These are phyloP conservation scores for Aspergillus neotritici DNA, from an alignment of 2,329 filamentous ascomycete genomes.

Conservation along the genomic window DNA sequence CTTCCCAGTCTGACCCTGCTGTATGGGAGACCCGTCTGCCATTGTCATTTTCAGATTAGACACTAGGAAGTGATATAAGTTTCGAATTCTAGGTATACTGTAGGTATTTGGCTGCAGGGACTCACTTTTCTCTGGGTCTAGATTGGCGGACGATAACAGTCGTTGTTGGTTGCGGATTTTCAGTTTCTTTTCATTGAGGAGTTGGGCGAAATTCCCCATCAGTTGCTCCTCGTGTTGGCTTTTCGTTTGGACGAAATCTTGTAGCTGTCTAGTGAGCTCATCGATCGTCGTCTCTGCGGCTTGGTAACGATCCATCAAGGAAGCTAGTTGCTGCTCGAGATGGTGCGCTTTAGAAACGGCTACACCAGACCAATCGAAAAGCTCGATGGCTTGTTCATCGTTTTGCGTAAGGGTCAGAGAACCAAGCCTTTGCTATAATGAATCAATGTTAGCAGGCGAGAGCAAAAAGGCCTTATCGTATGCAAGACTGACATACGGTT, in stretches of 20 bases:
- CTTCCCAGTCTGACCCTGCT: slow-evolving; percentile 19
- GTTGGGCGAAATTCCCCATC: slow-evolving; percentile 52
- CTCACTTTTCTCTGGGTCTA: slow-evolving; percentile 36
- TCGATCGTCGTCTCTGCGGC: slow-evolving; percentile 47
- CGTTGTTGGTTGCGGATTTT: slow-evolving; percentile 60
- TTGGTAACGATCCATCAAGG: slow-evolving; percentile 36
- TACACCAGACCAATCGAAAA: slow-evolving; percentile 52
- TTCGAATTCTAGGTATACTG: neutral
- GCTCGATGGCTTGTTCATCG: slow-evolving; percentile 50
- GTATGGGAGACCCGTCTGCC: too few species aligned
- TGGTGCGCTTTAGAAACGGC: slow-evolving; percentile 42
- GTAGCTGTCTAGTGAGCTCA: slow-evolving; percentile 50
- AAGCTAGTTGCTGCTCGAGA: slow-evolving; percentile 39
- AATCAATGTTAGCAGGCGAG: slow-evolving; percentile 12
- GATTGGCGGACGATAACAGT: slow-evolving; percentile 47
- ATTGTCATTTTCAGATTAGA: neutral
- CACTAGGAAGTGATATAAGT: too few species aligned
- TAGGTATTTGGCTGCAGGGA: neutral
- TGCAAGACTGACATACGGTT: slow-evolving; percentile 32
- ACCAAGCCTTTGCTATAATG: slow-evolving; percentile 48
- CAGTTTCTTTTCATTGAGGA: slow-evolving; percentile 60
- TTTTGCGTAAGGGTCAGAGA: slow-evolving; percentile 47
- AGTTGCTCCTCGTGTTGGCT: slow-evolving; percentile 52
- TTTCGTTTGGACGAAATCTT: slow-evolving; percentile 54
- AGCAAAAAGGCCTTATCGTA: neutral